Evolutionary conservation across 1,284 basidiomycete genomes (phyloP).

Genomic region (Ganoderma boninense): DNA sequence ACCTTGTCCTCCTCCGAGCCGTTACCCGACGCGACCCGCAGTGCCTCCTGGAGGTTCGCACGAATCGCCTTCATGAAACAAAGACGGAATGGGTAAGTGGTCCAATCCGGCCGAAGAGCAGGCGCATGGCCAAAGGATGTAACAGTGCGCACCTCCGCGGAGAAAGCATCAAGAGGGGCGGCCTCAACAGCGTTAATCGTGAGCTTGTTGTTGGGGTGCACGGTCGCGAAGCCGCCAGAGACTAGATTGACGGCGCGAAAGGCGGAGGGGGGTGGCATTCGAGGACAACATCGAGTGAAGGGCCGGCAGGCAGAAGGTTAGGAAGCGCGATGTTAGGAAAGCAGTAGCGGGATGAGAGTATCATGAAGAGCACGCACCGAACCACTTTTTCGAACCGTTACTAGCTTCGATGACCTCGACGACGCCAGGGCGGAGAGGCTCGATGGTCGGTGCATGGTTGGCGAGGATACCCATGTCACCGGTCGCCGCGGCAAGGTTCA

Average conservation of each 20-base stretch:
- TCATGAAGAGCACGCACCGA: slow-evolving; percentile 68
- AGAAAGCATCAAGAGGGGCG: slow-evolving; percentile 92
- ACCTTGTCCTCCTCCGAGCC: slow-evolving; percentile 94
- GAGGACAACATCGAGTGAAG: not conserved
- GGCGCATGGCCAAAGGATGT: not conserved
- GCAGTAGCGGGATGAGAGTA: not conserved
- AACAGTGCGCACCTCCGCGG: slow-evolving; percentile 72
- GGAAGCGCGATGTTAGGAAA: not conserved
- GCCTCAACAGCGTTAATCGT: slow-evolving; percentile 99
- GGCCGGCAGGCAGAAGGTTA: not conserved
- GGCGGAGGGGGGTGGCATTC: not conserved
- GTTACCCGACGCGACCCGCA: slow-evolving; percentile 82
- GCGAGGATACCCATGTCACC: slow-evolving; percentile 99
- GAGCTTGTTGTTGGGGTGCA: slow-evolving; percentile 96
- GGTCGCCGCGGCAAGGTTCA: slow-evolving; percentile 92
- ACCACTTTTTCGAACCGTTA: slow-evolving; percentile 91
- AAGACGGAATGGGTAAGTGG: not conserved
- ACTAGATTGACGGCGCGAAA: slow-evolving; percentile 57
- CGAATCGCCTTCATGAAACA: slow-evolving; percentile 77
- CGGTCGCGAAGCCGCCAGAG: slow-evolving; percentile 96
- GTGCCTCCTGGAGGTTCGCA: slow-evolving; percentile 89
- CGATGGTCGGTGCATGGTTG: slow-evolving; percentile 95
- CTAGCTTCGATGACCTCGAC: slow-evolving; percentile 90
- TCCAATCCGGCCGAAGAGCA: slow-evolving; percentile 2
- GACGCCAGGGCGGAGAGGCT: slow-evolving; percentile 91